Conservation (phyloP, 331 rosid species). For the Spiraea crenata region DNA sequence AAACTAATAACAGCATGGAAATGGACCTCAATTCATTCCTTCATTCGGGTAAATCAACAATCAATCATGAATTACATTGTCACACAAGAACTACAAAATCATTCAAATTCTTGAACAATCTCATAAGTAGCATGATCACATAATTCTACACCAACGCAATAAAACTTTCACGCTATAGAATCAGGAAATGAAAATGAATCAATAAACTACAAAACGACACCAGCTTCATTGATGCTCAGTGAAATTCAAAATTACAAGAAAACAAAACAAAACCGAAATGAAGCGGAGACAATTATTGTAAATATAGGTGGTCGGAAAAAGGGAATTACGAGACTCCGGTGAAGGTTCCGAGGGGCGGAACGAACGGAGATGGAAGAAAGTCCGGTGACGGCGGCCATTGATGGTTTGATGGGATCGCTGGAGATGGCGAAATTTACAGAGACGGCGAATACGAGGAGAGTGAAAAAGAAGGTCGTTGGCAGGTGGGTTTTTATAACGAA, state of each 20-base stretch:
- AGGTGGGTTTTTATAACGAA: background rate
- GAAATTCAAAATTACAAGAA: background rate
- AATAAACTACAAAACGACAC: background rate
- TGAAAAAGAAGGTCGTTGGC: slow-evolving; percentile 9
- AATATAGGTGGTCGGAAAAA: background rate
- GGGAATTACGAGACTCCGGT: slow-evolving; percentile 28
- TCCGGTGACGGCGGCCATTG: slow-evolving; percentile 56
- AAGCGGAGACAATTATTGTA: background rate
- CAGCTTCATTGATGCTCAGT: background rate
- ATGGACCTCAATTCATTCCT: background rate
- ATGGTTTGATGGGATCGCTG: background rate
- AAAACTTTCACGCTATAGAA: background rate
- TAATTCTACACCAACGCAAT: background rate
- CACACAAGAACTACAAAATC: background rate
- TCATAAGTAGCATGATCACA: background rate
- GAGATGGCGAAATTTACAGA: background rate
- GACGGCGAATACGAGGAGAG: slow-evolving; percentile 50
- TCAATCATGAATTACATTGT: too few species aligned
- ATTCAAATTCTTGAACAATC: slow-evolving; percentile 1
- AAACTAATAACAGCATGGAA: background rate
- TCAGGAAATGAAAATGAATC: background rate
- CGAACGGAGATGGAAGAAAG: slow-evolving; percentile 38
- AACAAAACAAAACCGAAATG: background rate
- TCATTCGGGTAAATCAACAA: background rate
- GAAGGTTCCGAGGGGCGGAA: slow-evolving; percentile 24